Conservation (phyloP, 352 stramenopile genomes). For the Saprolegnia diclina region DNA sequence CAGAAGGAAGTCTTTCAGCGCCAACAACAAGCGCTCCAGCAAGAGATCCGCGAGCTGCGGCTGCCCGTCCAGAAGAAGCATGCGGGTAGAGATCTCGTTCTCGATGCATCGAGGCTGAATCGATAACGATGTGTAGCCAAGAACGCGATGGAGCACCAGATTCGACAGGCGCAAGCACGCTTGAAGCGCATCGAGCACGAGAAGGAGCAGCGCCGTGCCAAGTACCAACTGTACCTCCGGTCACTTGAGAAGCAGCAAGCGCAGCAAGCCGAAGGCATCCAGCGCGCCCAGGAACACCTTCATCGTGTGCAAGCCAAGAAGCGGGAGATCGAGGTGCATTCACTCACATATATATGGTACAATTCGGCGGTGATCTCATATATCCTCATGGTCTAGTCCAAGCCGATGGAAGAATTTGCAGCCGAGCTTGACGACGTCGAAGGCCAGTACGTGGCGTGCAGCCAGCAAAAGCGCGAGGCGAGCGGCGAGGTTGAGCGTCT, state of each 20-base stretch:
- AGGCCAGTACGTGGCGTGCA: constrained; percentile 48
- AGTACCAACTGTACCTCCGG: constrained; percentile 16
- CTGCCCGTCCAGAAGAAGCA: constrained; percentile 61
- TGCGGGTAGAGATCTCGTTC: constrained; percentile 21
- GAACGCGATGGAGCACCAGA: constrained; percentile 50
- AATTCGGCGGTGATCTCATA: neutral
- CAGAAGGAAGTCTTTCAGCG: constrained; percentile 40
- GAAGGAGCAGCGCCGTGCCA: neutral
- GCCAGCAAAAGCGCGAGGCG: constrained; percentile 49
- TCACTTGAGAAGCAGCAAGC: constrained; percentile 36
- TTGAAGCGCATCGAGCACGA: constrained; percentile 16
- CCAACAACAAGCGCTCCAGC: constrained; percentile 48
- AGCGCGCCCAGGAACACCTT: neutral
- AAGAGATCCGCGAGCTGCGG: constrained; percentile 54
- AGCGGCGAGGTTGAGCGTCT: constrained; percentile 44
- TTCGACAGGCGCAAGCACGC: neutral
- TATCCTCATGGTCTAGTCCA: neutral
- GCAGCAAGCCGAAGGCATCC: constrained; percentile 33
- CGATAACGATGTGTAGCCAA: constrained; percentile 32
- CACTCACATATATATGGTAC: neutral
- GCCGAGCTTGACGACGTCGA: constrained; percentile 47
- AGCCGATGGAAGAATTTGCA: constrained; percentile 2
- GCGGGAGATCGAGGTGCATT: constrained; percentile 7
- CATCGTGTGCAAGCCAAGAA: neutral
- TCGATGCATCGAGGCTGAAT: neutral